Percentiles rank a stretch among this genome's conserved stretches.
phyloP scores from a whole-genome alignment of 2,329 filamentous ascomycete genomes.

The Lecanoromycetidae sp. region DNA sequence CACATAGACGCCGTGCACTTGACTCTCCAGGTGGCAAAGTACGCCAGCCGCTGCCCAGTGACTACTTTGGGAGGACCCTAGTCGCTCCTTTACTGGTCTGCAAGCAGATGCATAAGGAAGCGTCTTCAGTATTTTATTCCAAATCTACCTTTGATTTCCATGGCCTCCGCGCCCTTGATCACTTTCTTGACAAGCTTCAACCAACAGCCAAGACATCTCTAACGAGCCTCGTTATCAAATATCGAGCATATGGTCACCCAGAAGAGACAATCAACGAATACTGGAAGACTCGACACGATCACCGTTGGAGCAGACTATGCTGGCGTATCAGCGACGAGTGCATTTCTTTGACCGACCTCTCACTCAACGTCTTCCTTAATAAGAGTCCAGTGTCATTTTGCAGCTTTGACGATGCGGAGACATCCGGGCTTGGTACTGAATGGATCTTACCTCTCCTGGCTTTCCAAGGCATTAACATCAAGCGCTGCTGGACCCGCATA shows the following conservation, averaged over 20 bases:
- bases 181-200: constrained; percentile 11
- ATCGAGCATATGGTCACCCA: constrained; percentile 13
- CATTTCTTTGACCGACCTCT: not conserved
- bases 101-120: constrained; percentile 11
- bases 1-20: constrained; percentile 10
- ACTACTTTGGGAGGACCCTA: not conserved
- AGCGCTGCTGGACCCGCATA: constrained; percentile 3
- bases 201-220: not conserved
- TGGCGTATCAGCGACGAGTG: constrained; percentile 11
- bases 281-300: constrained; percentile 13
- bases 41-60: not conserved
- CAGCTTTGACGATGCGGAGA: not conserved
- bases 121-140: constrained; percentile 13
- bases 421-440: not conserved
- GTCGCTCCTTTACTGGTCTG: constrained; percentile 12
- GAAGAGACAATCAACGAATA: not conserved
- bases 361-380: constrained; percentile 11
- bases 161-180: constrained; percentile 2
- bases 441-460: constrained; percentile 13
- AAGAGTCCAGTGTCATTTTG: constrained; percentile 7
- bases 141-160: constrained; percentile 13
- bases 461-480: constrained; percentile 1
- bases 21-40: not conserved
- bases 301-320: constrained; percentile 11
- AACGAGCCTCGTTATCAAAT: constrained; percentile 2